Evolutionary conservation across 2,329 filamentous ascomycete genomes (phyloP), one percentile per base, ranked within the genome.

Genomic region (Huntiella savannae): DNA sequence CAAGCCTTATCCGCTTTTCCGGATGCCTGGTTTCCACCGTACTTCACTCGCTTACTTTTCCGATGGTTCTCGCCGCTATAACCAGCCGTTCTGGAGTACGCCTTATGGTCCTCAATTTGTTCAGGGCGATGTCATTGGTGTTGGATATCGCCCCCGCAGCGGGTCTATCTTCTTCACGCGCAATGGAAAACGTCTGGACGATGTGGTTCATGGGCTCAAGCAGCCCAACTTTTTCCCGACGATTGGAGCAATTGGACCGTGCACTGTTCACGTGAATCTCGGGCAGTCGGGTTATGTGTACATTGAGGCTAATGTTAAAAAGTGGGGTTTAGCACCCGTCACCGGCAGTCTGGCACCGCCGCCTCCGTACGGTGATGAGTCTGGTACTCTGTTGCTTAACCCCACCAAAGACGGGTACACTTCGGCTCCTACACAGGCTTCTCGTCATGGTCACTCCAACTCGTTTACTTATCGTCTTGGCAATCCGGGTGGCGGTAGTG

Each of bases 231-330:
- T 96, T 66, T 98, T 98, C 63, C 91, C 91, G 1, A 91, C 91
- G 0, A 75, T 98, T n/a, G 91, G 91, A 38, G 87, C 91, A 48
- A 95, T 91, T 58, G 91, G 91, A 0, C 91, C 91, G 12, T 87
- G 84, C 56, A 79, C 79, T 32, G 75, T 98, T 1, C 88, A 98
- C 59, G 91, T 96, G 58, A 98, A 98, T 61, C 92, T 98, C 60
- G 91, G 91, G 5, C 91, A 98, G 60, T 84, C 91, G 57, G 91
- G 91, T 33, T 98, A 96, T 58, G 91, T 98, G 42, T 98, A 96
- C 58, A 96, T 98, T 55, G 91, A 98, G 63, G 91, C 88, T 51
- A 98, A 98, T 57, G 91, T 98, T 50, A 98, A 98, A 75, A 98
- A 96, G 69, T 98, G 91, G 91, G 91, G 91, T 2, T 68, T 98